phyloP scores from a whole-genome alignment of 2,329 filamentous ascomycete species.

The Verruconis gallopava region DNA sequence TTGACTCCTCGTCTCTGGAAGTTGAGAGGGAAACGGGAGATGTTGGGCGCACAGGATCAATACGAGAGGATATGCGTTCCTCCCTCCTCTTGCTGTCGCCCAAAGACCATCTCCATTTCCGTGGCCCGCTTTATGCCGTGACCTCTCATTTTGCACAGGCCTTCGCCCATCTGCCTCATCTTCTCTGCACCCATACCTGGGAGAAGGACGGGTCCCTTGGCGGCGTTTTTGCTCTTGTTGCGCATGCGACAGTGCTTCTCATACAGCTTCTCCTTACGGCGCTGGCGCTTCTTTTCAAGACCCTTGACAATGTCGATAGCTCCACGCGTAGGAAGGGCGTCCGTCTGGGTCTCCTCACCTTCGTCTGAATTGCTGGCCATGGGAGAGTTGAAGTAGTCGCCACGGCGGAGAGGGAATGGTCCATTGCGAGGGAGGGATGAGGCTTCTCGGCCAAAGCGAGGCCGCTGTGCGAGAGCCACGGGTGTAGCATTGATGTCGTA shows the following conservation, averaged over 20 bases:
- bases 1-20: too few species aligned
- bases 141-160: constrained; percentile 38
- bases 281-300: constrained; percentile 83
- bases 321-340: constrained; percentile 56
- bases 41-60: too few species aligned
- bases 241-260: constrained; percentile 80
- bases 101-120: not conserved
- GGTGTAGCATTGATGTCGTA: constrained; percentile 22
- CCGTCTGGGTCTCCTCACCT: constrained; percentile 20
- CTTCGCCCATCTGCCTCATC: constrained; percentile 83
- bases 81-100: not conserved
- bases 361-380: constrained; percentile 30
- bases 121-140: not conserved
- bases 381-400: constrained; percentile 15
- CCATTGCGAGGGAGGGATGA: constrained; percentile 70
- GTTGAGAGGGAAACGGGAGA: too few species aligned
- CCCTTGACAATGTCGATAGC: constrained; percentile 97
- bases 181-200: constrained; percentile 83
- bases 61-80: not conserved
- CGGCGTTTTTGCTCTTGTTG: constrained; percentile 34
- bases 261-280: constrained; percentile 83
- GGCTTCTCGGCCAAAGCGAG: constrained; percentile 50
- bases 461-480: constrained; percentile 44
- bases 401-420: constrained; percentile 43
- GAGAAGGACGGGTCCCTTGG: constrained; percentile 39